Percentiles rank a stretch among this genome's conserved stretches.
Conservation (phyloP, 2,329 filamentous ascomycete species). For the Periconia sp. region DNA sequence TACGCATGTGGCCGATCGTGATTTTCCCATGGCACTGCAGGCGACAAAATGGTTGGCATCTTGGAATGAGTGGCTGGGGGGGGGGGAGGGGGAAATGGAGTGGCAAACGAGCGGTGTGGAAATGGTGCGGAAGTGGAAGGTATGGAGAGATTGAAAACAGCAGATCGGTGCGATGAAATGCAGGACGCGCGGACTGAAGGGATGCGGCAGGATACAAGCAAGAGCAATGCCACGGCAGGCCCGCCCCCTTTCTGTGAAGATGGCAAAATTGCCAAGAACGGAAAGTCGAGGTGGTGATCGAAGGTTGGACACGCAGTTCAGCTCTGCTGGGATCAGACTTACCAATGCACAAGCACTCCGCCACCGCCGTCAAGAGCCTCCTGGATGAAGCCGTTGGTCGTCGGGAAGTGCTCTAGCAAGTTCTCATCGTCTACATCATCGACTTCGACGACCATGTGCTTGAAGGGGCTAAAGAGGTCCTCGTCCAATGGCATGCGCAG, state of each 20-base stretch:
- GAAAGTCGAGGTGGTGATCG: slow-evolving; percentile 31
- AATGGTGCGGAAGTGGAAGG: slow-evolving; percentile 24
- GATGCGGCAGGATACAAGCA: slow-evolving; percentile 4
- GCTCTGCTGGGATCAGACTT: slow-evolving; percentile 51
- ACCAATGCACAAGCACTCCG: slow-evolving; percentile 75
- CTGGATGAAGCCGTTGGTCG: slow-evolving; percentile 83
- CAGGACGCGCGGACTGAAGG: slow-evolving; percentile 30
- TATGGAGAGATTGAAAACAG: slow-evolving; percentile 16
- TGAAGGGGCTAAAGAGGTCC: slow-evolving; percentile 65
- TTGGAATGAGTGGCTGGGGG: slow-evolving; percentile 31
- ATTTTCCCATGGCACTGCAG: slow-evolving; percentile 91
- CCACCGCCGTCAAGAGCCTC: slow-evolving; percentile 68
- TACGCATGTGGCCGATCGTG: slow-evolving; percentile 82
- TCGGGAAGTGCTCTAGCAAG: slow-evolving; percentile 78
- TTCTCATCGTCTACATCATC: slow-evolving; percentile 93
- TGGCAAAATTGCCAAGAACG: slow-evolving; percentile 42
- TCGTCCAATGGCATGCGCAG: slow-evolving; percentile 66
- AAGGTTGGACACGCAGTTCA: slow-evolving; percentile 42
- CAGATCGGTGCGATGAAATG: slow-evolving; percentile 15
- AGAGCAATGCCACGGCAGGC: slow-evolving; percentile 7
- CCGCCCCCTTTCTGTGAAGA: slow-evolving; percentile 27
- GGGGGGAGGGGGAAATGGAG: slow-evolving; percentile 29
- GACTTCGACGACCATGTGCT: slow-evolving; percentile 80
- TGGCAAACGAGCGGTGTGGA: slow-evolving; percentile 46
- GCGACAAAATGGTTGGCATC: slow-evolving; percentile 40